A percentile compares a stretch with the other conserved stretches of the same genome.
These are phyloP conservation scores for Orbilia ellipsospora DNA, from an alignment of 2,329 filamentous ascomycete genomes.

Conservation along the genomic window DNA sequence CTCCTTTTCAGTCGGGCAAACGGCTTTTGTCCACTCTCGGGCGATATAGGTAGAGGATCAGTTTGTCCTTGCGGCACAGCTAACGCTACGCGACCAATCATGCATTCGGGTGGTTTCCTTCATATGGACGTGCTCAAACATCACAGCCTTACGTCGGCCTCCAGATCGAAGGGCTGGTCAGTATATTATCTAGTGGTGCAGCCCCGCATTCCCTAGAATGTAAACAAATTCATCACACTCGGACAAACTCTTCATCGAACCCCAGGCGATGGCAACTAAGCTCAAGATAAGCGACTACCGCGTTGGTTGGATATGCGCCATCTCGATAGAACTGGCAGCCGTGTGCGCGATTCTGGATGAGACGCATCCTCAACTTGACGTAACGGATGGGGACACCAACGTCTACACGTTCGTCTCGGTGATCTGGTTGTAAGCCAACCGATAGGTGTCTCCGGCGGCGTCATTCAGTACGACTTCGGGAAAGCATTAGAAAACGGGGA, in stretches of 20 bases:
- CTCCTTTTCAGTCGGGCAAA: too few species aligned
- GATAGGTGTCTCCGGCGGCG: neutral
- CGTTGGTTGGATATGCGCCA: constrained; percentile 30
- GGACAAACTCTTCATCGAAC: neutral
- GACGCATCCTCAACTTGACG: constrained; percentile 1
- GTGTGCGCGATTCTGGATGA: constrained; percentile 18
- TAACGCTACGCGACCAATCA: too few species aligned
- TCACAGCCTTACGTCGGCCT: too few species aligned
- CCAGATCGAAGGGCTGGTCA: neutral
- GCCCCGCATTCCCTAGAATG: neutral
- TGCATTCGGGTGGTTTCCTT: too few species aligned
- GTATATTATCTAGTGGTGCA: neutral
- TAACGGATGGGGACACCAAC: constrained; percentile 1
- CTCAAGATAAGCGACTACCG: constrained; percentile 16
- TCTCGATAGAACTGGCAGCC: constrained; percentile 13
- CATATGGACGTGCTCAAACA: too few species aligned
- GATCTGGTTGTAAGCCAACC: constrained; percentile 42
- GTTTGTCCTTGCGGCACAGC: too few species aligned
- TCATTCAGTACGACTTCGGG: too few species aligned
- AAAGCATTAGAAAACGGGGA: constrained; percentile 12
- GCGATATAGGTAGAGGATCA: too few species aligned
- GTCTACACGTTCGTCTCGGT: constrained; percentile 47
- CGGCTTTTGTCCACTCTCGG: too few species aligned
- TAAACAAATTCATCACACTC: neutral
- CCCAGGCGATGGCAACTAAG: neutral